These are phyloP conservation scores for Huntiella abstrusa DNA, from an alignment of 2,329 filamentous ascomycete species.

Conservation along the genomic window DNA sequence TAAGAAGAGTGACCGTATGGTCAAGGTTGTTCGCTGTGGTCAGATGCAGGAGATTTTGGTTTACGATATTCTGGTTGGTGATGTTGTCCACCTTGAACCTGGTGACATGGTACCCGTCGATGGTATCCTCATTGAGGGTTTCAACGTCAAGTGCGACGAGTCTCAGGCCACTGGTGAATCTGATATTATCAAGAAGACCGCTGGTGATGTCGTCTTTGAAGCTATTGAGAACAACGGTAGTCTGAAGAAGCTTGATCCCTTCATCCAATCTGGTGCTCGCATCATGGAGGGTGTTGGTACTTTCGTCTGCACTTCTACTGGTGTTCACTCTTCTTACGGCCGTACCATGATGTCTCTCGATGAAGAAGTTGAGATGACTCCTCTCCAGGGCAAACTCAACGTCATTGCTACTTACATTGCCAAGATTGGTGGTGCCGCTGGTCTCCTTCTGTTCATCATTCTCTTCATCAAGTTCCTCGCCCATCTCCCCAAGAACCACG, in stretches of 20 bases:
- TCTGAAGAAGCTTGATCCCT: conserved; percentile 58
- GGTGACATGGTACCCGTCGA: conserved; percentile 59
- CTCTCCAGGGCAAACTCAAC: conserved; percentile 58
- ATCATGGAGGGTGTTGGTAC: conserved; percentile 63
- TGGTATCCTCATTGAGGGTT: conserved; percentile 52
- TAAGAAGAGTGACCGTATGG: conserved; percentile 57
- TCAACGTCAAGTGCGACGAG: conserved; percentile 59
- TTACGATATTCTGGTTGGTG: conserved; percentile 49
- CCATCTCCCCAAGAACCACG: conserved; percentile 33
- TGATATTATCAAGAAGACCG: conserved; percentile 50
- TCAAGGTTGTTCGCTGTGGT: conserved; percentile 56
- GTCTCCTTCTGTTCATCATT: conserved; percentile 63
- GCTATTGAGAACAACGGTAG: conserved; percentile 48
- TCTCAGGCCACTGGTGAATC: conserved; percentile 66
- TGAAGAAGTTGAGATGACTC: conserved; percentile 56
- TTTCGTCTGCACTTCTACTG: conserved; percentile 55
- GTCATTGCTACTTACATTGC: conserved; percentile 60
- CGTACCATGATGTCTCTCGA: conserved; percentile 57
- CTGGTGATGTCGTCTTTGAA: conserved; percentile 47
- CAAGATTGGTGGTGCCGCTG: conserved; percentile 58
- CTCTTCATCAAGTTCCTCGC: conserved; percentile 74
- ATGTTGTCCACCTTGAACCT: conserved; percentile 54
- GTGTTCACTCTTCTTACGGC: conserved; percentile 55
- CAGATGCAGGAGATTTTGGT: conserved; percentile 51
- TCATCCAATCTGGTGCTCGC: conserved; percentile 68